Percentiles rank a stretch among this genome's conserved stretches.
phyloP scores from a whole-genome alignment of 2,329 filamentous ascomycete genomes.

The Colletotrichum sp. region DNA sequence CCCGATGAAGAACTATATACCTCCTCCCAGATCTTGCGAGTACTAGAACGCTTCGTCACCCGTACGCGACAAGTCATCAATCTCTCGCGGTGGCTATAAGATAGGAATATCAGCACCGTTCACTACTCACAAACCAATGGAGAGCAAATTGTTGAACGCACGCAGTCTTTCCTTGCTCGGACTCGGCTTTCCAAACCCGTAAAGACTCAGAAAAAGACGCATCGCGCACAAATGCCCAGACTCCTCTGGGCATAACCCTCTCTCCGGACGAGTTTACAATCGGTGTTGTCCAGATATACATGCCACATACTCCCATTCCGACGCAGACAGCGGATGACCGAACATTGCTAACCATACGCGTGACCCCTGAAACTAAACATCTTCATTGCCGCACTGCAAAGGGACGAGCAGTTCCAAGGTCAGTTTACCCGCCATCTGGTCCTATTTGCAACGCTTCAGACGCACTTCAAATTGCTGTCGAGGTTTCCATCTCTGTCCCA shows the following conservation, averaged over 20 bases:
- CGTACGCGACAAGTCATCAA: no score
- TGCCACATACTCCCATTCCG: fast-evolving
- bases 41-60: background rate
- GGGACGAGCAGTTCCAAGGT: background rate
- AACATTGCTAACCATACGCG: background rate
- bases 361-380: background rate
- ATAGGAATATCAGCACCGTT: fast-evolving
- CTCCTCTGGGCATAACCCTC: background rate
- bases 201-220: background rate
- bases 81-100: background rate
- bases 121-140: background rate
- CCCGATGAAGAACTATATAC: fast-evolving
- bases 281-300: background rate
- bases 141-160: no score
- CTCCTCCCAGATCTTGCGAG: fast-evolving
- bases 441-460: background rate
- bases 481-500: background rate
- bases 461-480: background rate
- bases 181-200: background rate
- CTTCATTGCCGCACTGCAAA: fast-evolving
- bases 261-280: background rate
- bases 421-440: fast-evolving
- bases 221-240: background rate
- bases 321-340: background rate
- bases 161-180: background rate